Evolutionary conservation across 345 rosid species (phyloP), one percentile per base, ranked within the genome.

Genomic region (Ceriops decandra): DNA sequence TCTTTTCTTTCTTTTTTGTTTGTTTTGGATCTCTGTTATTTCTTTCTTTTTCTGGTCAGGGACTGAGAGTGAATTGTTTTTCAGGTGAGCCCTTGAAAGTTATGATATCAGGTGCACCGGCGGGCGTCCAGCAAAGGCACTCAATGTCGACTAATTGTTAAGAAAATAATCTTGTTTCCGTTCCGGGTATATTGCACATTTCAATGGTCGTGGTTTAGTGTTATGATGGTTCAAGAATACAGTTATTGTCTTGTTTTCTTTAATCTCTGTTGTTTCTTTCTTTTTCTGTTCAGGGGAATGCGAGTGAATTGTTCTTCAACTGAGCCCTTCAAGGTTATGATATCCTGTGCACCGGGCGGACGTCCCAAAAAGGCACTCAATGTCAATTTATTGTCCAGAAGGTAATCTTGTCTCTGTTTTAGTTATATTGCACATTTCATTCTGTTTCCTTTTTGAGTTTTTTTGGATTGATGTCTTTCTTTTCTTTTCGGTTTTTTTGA

Each of bases 21-120:
- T 5, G 3, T 33, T 5, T 5, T 28, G 30, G 30, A 28, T 31
- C 15, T 22, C 24, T 22, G 24, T 52, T 46, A 26, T 38, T 7
- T 11, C 52, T 59, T 22, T 52, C 28, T 58, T 49, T 52, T 30
- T 64, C 11, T 62, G 38, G 35, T 79, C 81, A 82, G 88, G 79
- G 74, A 32, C 69, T 82, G 66, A 66, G 79, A 76, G 62, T 89
- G 59, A 69, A 59, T 66, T 83, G 93, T 83, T 93, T 86, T 13
- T 68, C 74, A 5, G 57, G 46, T 32, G 86, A 87, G 78, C 88
- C 97, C 0, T 47, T 93, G 78, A 90, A 87, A 77, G 96, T 93
- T 67, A 93, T 93, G 93, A 90, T 93, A 66, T 91, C 95, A 0
- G 97, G 98, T 38, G 97, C 97, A 32, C 93, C 97, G 0, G 96